Conservation (phyloP, 805 yeast species). For the Ogataea dorogensis region DNA sequence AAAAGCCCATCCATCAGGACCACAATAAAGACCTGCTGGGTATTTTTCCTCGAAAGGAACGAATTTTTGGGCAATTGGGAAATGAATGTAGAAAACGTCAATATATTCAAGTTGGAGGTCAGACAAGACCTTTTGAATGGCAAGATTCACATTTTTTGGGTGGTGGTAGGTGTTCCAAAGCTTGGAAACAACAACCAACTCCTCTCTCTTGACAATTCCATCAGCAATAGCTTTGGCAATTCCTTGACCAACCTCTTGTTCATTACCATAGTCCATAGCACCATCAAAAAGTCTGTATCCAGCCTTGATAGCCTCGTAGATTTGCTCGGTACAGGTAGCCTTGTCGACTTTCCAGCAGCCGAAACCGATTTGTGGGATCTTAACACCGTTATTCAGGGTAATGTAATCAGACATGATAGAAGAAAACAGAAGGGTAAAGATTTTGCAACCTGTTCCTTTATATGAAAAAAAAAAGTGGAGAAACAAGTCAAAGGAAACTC, state of each 20-base stretch:
- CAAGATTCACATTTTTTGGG: conserved; percentile 67
- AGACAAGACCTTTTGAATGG: conserved; percentile 59
- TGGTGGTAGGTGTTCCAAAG: conserved; percentile 85
- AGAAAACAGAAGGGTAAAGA: too few species aligned
- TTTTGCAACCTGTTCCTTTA: too few species aligned
- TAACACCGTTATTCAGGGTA: conserved; percentile 34
- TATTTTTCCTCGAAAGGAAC: conserved; percentile 77
- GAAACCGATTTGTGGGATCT: conserved; percentile 54
- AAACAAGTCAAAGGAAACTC: too few species aligned
- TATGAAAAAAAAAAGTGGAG: too few species aligned
- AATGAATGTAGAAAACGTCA: conserved; percentile 84
- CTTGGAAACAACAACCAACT: conserved; percentile 76
- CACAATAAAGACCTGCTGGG: conserved; percentile 75
- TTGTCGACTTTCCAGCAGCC: conserved; percentile 59
- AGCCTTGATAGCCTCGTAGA: conserved; percentile 77
- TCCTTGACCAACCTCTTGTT: conserved; percentile 67
- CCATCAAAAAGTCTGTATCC: conserved; percentile 81
- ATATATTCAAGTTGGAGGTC: conserved; percentile 77
- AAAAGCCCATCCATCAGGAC: conserved; percentile 46
- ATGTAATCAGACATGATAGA: too few species aligned
- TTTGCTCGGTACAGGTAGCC: conserved; percentile 46
- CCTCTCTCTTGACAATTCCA: conserved; percentile 72
- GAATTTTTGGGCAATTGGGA: conserved; percentile 83
- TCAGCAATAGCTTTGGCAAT: conserved; percentile 54
- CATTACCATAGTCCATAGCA: conserved; percentile 72